Conservation (phyloP, 768 basidiomycete species). For the Hemileccinum rubropunctum region DNA sequence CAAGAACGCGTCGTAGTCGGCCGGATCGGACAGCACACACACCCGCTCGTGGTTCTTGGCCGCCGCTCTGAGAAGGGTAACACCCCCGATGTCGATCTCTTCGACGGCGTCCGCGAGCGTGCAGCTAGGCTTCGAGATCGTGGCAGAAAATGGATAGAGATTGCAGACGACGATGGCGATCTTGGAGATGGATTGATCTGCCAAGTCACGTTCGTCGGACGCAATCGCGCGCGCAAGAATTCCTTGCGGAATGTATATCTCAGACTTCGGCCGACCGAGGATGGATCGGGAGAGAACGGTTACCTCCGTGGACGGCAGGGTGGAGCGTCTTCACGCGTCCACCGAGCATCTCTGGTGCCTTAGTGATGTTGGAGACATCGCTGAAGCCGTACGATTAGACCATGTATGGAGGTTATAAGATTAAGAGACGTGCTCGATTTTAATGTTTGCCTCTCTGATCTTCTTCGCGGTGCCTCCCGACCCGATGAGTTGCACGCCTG, state of each 20-base stretch:
- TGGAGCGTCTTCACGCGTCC: constrained; percentile 98
- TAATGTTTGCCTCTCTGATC: constrained; percentile 89
- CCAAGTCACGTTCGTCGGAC: constrained; percentile 85
- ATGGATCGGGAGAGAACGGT: constrained; percentile 9
- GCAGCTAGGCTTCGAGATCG: constrained; percentile 84
- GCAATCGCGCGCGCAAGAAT: constrained; percentile 92
- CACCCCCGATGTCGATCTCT: constrained; percentile 98
- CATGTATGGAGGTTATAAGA: background rate
- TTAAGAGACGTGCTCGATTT: constrained; percentile 74
- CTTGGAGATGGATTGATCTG: constrained; percentile 79
- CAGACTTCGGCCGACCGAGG: background rate
- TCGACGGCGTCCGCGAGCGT: constrained; percentile 92
- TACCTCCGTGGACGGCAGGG: constrained; percentile 96
- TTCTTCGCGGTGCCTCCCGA: constrained; percentile 98
- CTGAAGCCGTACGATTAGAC: constrained; percentile 40
- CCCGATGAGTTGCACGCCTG: constrained; percentile 86
- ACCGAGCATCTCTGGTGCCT: constrained; percentile 98
- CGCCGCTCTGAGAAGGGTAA: constrained; percentile 94
- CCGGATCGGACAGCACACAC: constrained; percentile 82
- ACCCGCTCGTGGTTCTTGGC: constrained; percentile 98
- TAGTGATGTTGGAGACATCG: constrained; percentile 96
- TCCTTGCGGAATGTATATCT: constrained; percentile 45
- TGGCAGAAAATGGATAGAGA: constrained; percentile 93
- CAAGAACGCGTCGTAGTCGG: constrained; percentile 84
- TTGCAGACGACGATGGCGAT: constrained; percentile 99